Conservation (phyloP, 2,329 filamentous ascomycete genomes). For the Mycogone perniciosa region DNA sequence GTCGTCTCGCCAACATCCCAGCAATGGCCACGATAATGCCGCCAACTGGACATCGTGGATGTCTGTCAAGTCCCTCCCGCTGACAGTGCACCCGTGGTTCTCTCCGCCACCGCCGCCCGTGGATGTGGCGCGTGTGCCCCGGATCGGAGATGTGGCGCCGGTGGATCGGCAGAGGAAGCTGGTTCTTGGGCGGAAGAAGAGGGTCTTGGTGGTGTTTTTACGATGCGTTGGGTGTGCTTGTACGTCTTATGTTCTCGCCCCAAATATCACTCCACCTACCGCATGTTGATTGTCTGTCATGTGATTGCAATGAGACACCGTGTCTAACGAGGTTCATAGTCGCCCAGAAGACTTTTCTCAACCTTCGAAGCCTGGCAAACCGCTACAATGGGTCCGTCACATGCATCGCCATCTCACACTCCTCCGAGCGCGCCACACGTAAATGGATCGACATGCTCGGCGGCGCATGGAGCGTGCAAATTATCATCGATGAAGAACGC, state of each 20-base stretch:
- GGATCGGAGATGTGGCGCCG: conserved; percentile 43
- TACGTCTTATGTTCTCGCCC: conserved; percentile 24
- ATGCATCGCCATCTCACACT: conserved; percentile 55
- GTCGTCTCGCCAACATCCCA: conserved; percentile 27
- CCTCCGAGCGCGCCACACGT: conserved; percentile 47
- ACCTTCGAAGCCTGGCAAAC: conserved; percentile 48
- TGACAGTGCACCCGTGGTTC: conserved; percentile 49
- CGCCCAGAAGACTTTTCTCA: conserved; percentile 51
- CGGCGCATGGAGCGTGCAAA: conserved; percentile 49
- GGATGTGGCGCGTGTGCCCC: conserved; percentile 38
- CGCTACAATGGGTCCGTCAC: conserved; percentile 42
- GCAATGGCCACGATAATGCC: conserved; percentile 22
- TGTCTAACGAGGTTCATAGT: conserved; percentile 29
- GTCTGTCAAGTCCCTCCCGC: conserved; percentile 42
- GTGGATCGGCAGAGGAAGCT: conserved; percentile 40
- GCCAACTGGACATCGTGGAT: conserved; percentile 42
- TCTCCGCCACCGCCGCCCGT: conserved; percentile 46
- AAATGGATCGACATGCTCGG: conserved; percentile 53
- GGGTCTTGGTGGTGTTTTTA: conserved; percentile 44
- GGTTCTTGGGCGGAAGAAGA: conserved; percentile 36
- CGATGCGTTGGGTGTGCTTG: conserved; percentile 52
- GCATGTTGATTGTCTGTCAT: neutral
- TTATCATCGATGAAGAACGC: conserved; percentile 51
- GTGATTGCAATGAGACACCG: neutral
- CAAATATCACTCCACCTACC: neutral